phyloP scores from a whole-genome alignment of 2,329 filamentous ascomycete species.

The Talaromyces sp. region DNA sequence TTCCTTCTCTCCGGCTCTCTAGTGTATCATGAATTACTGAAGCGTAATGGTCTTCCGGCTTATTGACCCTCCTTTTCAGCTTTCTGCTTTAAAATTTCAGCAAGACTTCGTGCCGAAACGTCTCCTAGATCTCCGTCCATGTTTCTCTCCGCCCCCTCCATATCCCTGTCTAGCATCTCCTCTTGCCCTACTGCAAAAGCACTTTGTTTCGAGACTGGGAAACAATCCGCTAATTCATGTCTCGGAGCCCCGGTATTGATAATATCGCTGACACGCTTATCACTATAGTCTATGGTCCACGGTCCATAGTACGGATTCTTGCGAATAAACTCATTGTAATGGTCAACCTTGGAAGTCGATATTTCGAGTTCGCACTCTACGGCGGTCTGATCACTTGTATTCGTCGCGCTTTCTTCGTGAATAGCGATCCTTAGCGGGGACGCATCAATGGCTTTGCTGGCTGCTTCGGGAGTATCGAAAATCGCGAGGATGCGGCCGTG shows the following conservation, averaged over 20 bases:
- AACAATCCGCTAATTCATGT: conserved; percentile 5
- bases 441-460: conserved; percentile 25
- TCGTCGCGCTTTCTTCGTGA: background rate
- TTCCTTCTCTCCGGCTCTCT: background rate
- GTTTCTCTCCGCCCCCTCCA: background rate
- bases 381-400: background rate
- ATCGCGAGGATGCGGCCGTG: conserved; percentile 23
- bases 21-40: background rate
- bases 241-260: conserved; percentile 1
- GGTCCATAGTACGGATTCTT: background rate
- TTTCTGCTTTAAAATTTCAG: background rate
- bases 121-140: background rate
- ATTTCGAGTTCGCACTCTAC: background rate
- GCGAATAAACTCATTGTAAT: background rate
- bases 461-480: conserved; percentile 31
- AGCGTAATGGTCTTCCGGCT: background rate
- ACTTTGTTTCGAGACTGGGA: background rate
- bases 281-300: background rate
- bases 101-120: conserved; percentile 1
- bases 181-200: background rate
- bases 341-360: background rate
- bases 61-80: background rate
- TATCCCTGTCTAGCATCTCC: background rate
- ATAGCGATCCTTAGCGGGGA: conserved; percentile 14
- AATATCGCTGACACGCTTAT: conserved; percentile 3